These are phyloP conservation scores for Stagonosporopsis vannaccii DNA, from an alignment of 2,329 filamentous ascomycete species.

Conservation along the genomic window DNA sequence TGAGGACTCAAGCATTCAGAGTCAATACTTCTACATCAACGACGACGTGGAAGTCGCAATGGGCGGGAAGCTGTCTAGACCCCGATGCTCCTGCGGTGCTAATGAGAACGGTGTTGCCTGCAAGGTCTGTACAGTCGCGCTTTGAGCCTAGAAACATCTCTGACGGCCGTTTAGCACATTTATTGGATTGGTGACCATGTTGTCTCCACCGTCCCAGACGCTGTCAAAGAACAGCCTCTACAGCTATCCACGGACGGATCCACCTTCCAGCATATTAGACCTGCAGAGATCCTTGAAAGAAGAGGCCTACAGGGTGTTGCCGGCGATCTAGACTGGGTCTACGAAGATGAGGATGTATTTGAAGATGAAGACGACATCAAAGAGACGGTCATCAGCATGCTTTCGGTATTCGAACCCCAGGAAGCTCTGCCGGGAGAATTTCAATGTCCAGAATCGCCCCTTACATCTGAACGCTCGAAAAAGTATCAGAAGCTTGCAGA, in stretches of 20 bases:
- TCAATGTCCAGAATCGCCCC: constrained; percentile 34
- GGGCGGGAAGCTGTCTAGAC: constrained; percentile 33
- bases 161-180: constrained; percentile 41
- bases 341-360: constrained; percentile 36
- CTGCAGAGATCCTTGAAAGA: constrained; percentile 38
- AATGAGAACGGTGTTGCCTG: constrained; percentile 45
- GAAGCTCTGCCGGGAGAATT: constrained; percentile 46
- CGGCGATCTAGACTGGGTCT: constrained; percentile 39
- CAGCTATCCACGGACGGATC: constrained; percentile 44
- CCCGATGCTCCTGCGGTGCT: constrained; percentile 46
- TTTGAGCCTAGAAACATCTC: not conserved
- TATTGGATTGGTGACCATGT: constrained; percentile 50
- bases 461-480: constrained; percentile 37
- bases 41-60: constrained; percentile 48
- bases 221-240: constrained; percentile 35
- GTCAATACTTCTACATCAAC: constrained; percentile 46
- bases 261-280: constrained; percentile 39
- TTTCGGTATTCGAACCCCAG: constrained; percentile 48
- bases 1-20: constrained; percentile 28
- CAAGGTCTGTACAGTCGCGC: constrained; percentile 35
- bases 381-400: constrained; percentile 43
- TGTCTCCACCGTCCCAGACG: constrained; percentile 31
- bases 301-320: constrained; percentile 39
- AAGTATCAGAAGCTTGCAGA: constrained; percentile 43
- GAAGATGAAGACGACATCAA: constrained; percentile 42